phyloP scores from a whole-genome alignment of 768 basidiomycete species.

The Termitomyces sp. region DNA sequence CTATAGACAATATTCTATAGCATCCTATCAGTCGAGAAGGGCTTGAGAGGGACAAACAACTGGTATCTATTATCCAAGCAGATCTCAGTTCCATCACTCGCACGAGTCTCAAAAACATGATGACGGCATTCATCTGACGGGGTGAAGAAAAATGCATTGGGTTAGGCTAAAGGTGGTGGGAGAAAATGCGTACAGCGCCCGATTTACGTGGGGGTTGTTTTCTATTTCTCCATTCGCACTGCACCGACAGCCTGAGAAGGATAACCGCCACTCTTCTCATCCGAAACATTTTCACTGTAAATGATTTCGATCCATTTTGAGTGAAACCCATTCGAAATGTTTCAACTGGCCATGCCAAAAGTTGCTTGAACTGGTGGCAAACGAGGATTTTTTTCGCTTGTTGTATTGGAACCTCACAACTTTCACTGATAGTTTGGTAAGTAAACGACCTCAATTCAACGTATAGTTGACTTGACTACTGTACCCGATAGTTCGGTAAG shows the following conservation, averaged over 20 bases:
- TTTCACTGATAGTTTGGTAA: no score
- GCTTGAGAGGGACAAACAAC: neutral
- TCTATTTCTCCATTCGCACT: neutral
- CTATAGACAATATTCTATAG: neutral
- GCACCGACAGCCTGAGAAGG: no score
- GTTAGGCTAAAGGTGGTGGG: neutral
- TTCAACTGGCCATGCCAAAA: conserved; percentile 27
- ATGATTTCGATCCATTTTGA: neutral
- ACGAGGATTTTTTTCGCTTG: conserved; percentile 34
- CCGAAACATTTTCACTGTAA: neutral
- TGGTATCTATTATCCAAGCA: neutral
- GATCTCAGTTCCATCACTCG: neutral
- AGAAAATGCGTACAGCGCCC: neutral
- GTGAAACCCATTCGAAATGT: conserved; percentile 15
- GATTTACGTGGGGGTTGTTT: neutral
- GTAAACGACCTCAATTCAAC: no score
- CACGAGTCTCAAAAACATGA: neutral
- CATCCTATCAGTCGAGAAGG: neutral
- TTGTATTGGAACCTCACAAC: conserved; percentile 58
- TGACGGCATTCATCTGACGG: neutral
- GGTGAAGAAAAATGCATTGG: neutral
- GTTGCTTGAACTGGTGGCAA: conserved; percentile 11
- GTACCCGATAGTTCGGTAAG: no score
- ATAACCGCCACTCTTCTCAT: no score
- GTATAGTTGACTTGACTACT: no score